These are phyloP conservation scores for Penicillium sp. DNA, from an alignment of 2,329 filamentous ascomycete species.

Conservation along the genomic window DNA sequence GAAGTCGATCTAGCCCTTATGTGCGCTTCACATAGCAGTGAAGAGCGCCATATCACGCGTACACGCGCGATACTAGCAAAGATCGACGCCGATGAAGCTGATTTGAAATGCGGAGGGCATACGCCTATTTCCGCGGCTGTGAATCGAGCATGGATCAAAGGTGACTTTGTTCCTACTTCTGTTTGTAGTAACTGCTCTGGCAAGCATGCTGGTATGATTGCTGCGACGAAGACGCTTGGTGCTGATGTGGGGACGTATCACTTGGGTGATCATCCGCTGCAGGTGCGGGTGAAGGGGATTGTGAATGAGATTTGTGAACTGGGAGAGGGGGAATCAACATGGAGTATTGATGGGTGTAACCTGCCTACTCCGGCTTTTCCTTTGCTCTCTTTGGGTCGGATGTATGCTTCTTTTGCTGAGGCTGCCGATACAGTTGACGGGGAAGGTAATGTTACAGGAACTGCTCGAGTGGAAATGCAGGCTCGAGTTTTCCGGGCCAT, in stretches of 20 bases:
- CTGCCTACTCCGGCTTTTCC: constrained; percentile 48
- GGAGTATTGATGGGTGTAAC: constrained; percentile 52
- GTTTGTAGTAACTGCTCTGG: constrained; percentile 52
- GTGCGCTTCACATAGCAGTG: constrained; percentile 51
- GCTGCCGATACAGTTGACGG: constrained; percentile 8
- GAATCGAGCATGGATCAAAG: constrained; percentile 42
- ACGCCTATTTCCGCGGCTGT: constrained; percentile 35
- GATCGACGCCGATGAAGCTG: constrained; percentile 31
- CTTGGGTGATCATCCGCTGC: constrained; percentile 38
- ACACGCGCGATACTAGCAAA: constrained; percentile 42
- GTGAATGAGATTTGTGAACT: constrained; percentile 40
- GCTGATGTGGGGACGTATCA: constrained; percentile 38
- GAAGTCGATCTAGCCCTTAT: constrained; percentile 48
- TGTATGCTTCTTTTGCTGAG: constrained; percentile 41
- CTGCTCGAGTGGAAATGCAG: constrained; percentile 26
- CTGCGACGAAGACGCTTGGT: constrained; percentile 41
- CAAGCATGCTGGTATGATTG: constrained; percentile 52
- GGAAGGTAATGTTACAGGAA: not conserved
- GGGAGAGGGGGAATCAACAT: constrained; percentile 31
- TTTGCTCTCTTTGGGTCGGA: constrained; percentile 35
- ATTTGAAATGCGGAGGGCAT: constrained; percentile 49
- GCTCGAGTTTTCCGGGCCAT: constrained; percentile 46
- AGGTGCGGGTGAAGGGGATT: constrained; percentile 38
- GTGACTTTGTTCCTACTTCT: constrained; percentile 37
- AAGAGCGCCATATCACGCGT: constrained; percentile 42